Percentiles rank a stretch among this genome's conserved stretches.
phyloP scores from a whole-genome alignment of 1,284 basidiomycete species.

The Cystobasidiaceae sp. region DNA sequence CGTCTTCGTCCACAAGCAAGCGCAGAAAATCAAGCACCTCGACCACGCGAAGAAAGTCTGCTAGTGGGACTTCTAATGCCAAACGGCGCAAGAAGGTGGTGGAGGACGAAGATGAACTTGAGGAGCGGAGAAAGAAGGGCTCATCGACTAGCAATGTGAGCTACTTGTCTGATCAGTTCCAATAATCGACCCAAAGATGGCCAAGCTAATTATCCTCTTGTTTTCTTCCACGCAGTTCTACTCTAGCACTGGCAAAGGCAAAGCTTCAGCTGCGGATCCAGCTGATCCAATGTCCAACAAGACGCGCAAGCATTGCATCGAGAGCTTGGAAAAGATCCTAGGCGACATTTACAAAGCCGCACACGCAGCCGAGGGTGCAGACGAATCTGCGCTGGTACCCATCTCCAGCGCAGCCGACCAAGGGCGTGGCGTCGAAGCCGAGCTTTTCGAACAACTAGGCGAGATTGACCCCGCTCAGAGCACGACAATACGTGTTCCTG shows the following conservation, averaged over 20 bases:
- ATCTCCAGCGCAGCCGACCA: conserved; percentile 18
- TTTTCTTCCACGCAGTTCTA: too few species aligned
- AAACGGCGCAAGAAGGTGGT: conserved; percentile 18
- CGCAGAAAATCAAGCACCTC: too few species aligned
- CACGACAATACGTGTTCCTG: conserved; percentile 1
- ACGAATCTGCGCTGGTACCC: not conserved
- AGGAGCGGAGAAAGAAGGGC: conserved; percentile 11
- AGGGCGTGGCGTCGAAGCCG: conserved; percentile 37
- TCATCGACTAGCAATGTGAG: conserved; percentile 1
- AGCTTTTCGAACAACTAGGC: conserved; percentile 36
- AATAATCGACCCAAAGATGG: too few species aligned
- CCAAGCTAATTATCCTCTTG: too few species aligned
- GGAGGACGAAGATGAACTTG: conserved; percentile 27
- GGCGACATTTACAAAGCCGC: not conserved
- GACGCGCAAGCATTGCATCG: conserved; percentile 25
- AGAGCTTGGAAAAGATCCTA: conserved; percentile 11
- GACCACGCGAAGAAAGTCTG: not conserved
- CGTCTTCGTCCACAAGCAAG: too few species aligned
- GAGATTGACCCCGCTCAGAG: conserved; percentile 38
- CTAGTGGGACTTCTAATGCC: not conserved
- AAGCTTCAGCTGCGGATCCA: not conserved
- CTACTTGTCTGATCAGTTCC: too few species aligned
- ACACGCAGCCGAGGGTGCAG: not conserved
- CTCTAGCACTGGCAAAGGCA: not conserved
- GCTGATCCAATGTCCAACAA: conserved; percentile 8